phyloP scores from a whole-genome alignment of 306 rosid genomes.

The Nissolia schottii region DNA sequence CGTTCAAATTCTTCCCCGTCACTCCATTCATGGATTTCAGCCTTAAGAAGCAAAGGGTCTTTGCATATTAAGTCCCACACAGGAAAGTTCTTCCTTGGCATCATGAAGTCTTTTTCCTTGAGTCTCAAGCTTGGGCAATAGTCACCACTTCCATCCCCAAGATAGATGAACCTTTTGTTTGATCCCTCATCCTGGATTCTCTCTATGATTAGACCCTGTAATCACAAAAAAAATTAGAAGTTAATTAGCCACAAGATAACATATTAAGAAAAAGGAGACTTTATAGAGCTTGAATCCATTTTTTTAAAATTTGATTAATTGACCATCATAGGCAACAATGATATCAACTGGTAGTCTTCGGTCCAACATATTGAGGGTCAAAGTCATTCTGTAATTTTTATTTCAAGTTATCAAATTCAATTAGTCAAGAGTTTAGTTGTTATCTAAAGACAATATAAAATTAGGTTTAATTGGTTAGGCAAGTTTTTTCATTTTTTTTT shows the following conservation, averaged over 20 bases:
- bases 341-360: neutral
- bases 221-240: neutral
- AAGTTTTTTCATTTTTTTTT: too few relatives aligned
- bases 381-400: neutral
- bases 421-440: too few relatives aligned
- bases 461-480: neutral
- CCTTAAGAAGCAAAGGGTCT: constrained; percentile 43
- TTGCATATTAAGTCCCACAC: constrained; percentile 56
- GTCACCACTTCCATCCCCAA: constrained; percentile 61
- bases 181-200: constrained; percentile 39
- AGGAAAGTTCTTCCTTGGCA: constrained; percentile 68
- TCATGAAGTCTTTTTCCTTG: constrained; percentile 40
- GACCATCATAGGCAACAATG: neutral
- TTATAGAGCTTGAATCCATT: neutral
- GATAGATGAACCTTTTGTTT: constrained; percentile 48
- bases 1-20: constrained; percentile 44
- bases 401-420: neutral
- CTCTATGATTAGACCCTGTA: constrained; percentile 46
- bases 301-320: neutral
- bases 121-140: constrained; percentile 63
- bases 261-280: neutral
- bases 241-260: neutral
- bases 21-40: constrained; percentile 55
- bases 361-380: constrained; percentile 13
- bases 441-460: too few relatives aligned